Percentiles rank a stretch among this genome's conserved stretches.
Evolutionary conservation across 805 yeast species (phyloP).

Genomic region (Metschnikowia hibisci): DNA sequence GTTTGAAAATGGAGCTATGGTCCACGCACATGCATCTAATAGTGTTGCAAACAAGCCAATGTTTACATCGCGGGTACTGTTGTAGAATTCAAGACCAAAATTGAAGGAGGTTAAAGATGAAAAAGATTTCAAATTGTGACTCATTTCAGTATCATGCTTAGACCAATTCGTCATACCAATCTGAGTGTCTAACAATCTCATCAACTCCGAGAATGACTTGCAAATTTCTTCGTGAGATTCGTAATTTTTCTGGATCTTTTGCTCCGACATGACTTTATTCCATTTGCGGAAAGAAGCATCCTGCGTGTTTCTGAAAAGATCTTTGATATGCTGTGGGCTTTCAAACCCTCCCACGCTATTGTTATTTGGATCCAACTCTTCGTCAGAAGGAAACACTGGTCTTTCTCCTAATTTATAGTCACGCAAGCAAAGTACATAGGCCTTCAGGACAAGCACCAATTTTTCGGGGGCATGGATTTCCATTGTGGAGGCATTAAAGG

Average conservation of each 20-base stretch:
- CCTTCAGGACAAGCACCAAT: slow-evolving; percentile 60
- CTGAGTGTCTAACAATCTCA: slow-evolving; percentile 57
- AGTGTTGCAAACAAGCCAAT: slow-evolving; percentile 65
- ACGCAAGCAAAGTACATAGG: slow-evolving; percentile 67
- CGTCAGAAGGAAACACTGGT: slow-evolving; percentile 73
- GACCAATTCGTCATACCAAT: slow-evolving; percentile 40
- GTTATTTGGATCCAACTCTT: slow-evolving; percentile 12
- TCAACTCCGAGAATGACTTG: slow-evolving; percentile 48
- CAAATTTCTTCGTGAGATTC: slow-evolving; percentile 70
- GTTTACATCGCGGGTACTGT: slow-evolving; percentile 36
- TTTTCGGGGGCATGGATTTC: slow-evolving; percentile 71
- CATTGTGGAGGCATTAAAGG: slow-evolving; percentile 53
- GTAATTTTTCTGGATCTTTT: slow-evolving; percentile 42
- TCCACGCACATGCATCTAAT: slow-evolving; percentile 72
- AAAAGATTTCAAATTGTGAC: slow-evolving; percentile 25
- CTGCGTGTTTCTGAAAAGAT: slow-evolving; percentile 8
- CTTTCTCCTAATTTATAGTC: slow-evolving; percentile 53
- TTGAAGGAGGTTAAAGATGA: slow-evolving; percentile 39
- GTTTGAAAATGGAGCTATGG: slow-evolving; percentile 28
- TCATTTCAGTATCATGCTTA: slow-evolving; percentile 11
- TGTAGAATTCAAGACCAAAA: slow-evolving; percentile 37
- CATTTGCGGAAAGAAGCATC: slow-evolving; percentile 9
- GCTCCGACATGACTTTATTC: slow-evolving; percentile 39
- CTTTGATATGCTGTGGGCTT: slow-evolving; percentile 8
- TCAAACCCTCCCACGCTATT: slow-evolving; percentile 1